phyloP scores from a whole-genome alignment of 2,329 filamentous ascomycete genomes.

The Cladosporium sp. region DNA sequence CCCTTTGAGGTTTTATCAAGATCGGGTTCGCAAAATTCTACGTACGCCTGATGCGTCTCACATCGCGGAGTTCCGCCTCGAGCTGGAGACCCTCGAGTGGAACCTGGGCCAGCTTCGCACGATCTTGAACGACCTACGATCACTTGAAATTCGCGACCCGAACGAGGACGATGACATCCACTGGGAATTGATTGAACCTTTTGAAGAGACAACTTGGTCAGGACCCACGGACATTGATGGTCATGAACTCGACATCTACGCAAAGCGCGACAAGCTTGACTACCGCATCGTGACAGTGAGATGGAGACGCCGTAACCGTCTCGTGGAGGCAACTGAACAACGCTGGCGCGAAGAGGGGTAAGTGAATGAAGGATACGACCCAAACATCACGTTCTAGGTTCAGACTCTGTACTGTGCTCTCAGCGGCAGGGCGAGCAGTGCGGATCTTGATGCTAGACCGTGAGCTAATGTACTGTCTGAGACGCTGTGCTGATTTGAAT shows the following conservation, averaged over 20 bases:
- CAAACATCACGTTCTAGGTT: no score
- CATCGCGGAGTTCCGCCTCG: background rate
- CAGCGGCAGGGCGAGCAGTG: no score
- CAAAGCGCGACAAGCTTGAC: slow-evolving; percentile 4
- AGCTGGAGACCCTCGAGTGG: background rate
- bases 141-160: background rate
- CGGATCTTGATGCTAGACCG: no score
- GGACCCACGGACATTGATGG: background rate
- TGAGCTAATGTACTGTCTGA: no score
- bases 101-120: background rate
- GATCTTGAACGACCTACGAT: background rate
- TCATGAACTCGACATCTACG: background rate
- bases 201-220: background rate
- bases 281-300: background rate
- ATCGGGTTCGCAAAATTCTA: background rate
- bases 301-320: background rate
- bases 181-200: background rate
- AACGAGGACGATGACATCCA: background rate
- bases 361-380: no score
- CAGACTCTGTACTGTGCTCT: no score
- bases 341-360: background rate
- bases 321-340: background rate
- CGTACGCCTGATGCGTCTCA: background rate
- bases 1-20: background rate
- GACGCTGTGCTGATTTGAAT: no score